phyloP scores from a whole-genome alignment of 768 basidiomycete species.

The Suillus americanus region DNA sequence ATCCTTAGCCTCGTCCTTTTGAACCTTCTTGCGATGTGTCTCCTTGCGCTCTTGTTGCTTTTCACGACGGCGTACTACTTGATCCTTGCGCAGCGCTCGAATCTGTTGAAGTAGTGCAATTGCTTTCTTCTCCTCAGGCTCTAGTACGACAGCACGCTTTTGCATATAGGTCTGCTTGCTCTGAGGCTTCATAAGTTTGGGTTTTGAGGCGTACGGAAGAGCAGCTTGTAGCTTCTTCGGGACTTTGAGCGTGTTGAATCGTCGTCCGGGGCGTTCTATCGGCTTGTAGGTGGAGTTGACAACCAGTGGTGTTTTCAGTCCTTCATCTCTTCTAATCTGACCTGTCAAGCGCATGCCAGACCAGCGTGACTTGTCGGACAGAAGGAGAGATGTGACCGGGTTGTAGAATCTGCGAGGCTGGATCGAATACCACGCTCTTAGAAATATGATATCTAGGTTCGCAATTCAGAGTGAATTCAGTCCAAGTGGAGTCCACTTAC shows the following conservation, averaged over 20 bases:
- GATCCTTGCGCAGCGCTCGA: conserved; percentile 86
- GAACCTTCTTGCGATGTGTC: conserved; percentile 68
- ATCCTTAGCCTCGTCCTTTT: conserved; percentile 63
- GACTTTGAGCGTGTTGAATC: conserved; percentile 89
- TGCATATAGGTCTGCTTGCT: conserved; percentile 82
- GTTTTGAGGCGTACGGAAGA: conserved; percentile 92
- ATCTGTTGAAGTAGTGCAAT: conserved; percentile 92
- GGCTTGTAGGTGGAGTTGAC: conserved; percentile 88
- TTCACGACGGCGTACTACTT: conserved; percentile 72
- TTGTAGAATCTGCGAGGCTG: conserved; percentile 96
- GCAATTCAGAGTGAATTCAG: background rate
- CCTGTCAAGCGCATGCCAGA: conserved; percentile 95
- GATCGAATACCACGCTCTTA: conserved; percentile 95
- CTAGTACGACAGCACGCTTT: conserved; percentile 92
- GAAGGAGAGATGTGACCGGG: conserved; percentile 87
- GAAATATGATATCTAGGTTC: conserved; percentile 84
- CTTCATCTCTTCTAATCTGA: conserved; percentile 84
- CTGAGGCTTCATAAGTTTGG: conserved; percentile 78
- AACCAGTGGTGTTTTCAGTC: conserved; percentile 74
- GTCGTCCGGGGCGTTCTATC: conserved; percentile 74
- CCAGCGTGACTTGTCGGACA: conserved; percentile 84
- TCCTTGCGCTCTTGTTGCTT: conserved; percentile 83
- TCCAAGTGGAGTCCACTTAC: conserved; percentile 44
- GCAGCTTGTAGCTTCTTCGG: conserved; percentile 88
- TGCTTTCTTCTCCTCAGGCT: conserved; percentile 93